Evolutionary conservation across 257 asterid genomes (phyloP).

Genomic region (Solanum rostratum): DNA sequence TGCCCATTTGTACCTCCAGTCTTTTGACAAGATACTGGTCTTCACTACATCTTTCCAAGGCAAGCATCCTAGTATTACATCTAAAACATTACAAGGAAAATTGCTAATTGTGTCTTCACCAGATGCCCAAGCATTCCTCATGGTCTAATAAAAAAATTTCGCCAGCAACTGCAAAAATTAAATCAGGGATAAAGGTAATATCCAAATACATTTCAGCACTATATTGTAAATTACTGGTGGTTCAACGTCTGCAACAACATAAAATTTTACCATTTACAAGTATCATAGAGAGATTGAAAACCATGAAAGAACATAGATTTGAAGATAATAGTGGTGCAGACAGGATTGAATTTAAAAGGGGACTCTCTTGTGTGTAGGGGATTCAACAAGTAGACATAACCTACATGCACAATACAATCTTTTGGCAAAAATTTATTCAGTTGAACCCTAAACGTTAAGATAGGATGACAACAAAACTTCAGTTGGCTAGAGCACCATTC

Average conservation of each 20-base stretch:
- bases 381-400: background rate
- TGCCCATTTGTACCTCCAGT: background rate
- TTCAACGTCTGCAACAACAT: background rate
- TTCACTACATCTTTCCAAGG: background rate
- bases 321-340: background rate
- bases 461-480: no score
- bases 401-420: background rate
- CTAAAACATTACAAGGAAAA: background rate
- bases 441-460: background rate
- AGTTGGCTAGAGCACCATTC: no score
- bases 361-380: background rate
- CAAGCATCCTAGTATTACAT: background rate
- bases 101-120: background rate
- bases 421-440: background rate
- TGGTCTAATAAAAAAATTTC: background rate
- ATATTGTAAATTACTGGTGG: background rate
- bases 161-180: background rate
- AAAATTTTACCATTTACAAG: background rate
- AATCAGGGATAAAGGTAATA: background rate
- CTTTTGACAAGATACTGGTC: background rate
- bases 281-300: background rate
- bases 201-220: background rate
- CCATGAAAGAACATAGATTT: background rate
- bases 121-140: background rate
- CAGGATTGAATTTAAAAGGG: background rate